phyloP scores from a whole-genome alignment of 2,329 filamentous ascomycete genomes.

The Alternaria burnsii region DNA sequence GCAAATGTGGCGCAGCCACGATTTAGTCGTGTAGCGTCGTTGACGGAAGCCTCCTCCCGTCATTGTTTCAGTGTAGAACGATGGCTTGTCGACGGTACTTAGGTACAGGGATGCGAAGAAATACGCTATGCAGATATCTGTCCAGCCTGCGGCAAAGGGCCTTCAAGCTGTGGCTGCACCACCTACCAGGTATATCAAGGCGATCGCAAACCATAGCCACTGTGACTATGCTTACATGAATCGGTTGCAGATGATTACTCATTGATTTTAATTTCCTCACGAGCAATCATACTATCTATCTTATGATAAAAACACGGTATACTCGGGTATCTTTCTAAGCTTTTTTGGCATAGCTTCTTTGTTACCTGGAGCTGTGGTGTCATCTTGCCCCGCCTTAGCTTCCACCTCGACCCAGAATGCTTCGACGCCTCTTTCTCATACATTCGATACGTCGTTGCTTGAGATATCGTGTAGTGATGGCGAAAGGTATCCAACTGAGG shows the following conservation, averaged over 20 bases:
- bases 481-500: background rate
- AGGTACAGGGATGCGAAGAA: background rate
- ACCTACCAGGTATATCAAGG: too few species aligned
- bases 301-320: too few species aligned
- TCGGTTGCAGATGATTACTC: fast-evolving
- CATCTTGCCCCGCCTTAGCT: background rate
- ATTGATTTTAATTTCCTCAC: too few species aligned
- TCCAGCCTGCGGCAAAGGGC: too few species aligned
- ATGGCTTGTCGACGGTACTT: background rate
- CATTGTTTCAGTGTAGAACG: background rate
- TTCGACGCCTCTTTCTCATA: background rate
- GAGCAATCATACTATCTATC: too few species aligned
- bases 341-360: conserved; percentile 19
- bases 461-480: background rate
- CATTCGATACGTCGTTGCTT: background rate
- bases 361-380: background rate
- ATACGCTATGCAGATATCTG: too few species aligned
- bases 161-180: too few species aligned
- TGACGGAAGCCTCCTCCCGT: background rate
- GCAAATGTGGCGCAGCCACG: background rate
- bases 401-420: background rate
- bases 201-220: too few species aligned
- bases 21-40: background rate
- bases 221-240: too few species aligned
- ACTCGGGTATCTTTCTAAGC: background rate